phyloP scores from a whole-genome alignment of 2,329 filamentous ascomycete genomes.

The Cytospora chrysosperma region DNA sequence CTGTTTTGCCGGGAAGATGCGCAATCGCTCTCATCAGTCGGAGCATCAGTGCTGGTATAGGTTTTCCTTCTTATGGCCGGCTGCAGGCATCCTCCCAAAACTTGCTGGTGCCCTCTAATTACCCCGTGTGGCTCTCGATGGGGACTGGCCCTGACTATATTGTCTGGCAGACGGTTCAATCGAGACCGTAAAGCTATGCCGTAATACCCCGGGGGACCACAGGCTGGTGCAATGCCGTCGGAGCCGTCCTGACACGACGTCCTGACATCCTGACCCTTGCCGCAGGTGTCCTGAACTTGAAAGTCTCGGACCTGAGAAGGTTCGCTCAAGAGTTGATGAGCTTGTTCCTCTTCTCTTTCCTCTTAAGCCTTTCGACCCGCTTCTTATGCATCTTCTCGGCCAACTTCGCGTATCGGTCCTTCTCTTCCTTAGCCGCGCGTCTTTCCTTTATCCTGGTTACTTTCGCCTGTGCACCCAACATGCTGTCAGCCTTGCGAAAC shows the following conservation, averaged over 20 bases:
- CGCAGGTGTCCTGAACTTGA: constrained; percentile 5
- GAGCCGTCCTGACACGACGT: neutral
- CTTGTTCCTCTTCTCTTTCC: constrained; percentile 96
- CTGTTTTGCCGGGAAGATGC: constrained; percentile 5
- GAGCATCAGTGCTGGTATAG: constrained; percentile 4
- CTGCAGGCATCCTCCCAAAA: neutral
- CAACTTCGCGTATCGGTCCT: constrained; percentile 88
- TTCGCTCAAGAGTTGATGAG: constrained; percentile 61
- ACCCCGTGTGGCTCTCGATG: neutral
- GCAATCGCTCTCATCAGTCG: constrained; percentile 15
- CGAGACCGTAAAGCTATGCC: neutral
- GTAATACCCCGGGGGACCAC: constrained; percentile 8
- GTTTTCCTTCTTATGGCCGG: neutral
- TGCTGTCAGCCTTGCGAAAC: constrained; percentile 7
- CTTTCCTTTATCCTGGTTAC: constrained; percentile 82
- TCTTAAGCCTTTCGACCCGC: constrained; percentile 87
- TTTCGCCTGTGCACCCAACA: constrained; percentile 54
- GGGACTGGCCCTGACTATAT: neutral
- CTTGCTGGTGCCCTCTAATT: neutral
- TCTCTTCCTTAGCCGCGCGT: constrained; percentile 86
- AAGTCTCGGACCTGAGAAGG: neutral
- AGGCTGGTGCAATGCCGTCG: constrained; percentile 1
- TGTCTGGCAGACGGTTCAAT: neutral
- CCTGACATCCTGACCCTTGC: neutral
- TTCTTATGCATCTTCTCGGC: constrained; percentile 98